These are phyloP conservation scores for Trichosporon sp. DNA, from an alignment of 1,284 basidiomycete genomes.

Conservation along the genomic window DNA sequence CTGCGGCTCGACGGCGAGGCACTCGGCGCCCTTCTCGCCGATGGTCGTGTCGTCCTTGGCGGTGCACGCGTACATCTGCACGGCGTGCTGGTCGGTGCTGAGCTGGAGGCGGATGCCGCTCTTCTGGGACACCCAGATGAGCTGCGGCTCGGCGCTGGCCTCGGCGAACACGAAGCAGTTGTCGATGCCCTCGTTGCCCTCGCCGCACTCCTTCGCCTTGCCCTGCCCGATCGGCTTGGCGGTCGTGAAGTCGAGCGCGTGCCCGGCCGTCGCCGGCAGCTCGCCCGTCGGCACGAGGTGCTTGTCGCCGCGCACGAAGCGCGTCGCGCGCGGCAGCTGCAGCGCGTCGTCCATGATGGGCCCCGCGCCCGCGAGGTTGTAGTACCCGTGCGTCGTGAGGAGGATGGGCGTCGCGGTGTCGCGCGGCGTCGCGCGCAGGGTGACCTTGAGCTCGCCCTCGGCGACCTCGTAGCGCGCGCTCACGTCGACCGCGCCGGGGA, in stretches of 20 bases:
- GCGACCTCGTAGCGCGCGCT: background rate
- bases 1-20: slow-evolving; percentile 39
- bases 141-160: slow-evolving; percentile 4
- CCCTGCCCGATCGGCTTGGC: slow-evolving; percentile 23
- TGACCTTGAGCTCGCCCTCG: background rate
- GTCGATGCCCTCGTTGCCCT: slow-evolving; percentile 31
- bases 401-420: slow-evolving; percentile 34
- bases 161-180: slow-evolving; percentile 37
- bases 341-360: slow-evolving; percentile 32
- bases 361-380: slow-evolving; percentile 29
- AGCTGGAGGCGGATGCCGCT: slow-evolving; percentile 33
- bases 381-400: slow-evolving; percentile 39
- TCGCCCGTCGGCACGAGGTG: slow-evolving; percentile 34
- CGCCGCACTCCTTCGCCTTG: slow-evolving; percentile 24
- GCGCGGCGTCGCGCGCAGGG: slow-evolving; percentile 11
- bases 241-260: slow-evolving; percentile 30
- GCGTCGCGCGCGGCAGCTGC: slow-evolving; percentile 26
- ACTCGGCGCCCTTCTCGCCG: slow-evolving; percentile 17
- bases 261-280: slow-evolving; percentile 10
- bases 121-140: slow-evolving; percentile 20
- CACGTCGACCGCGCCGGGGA: slow-evolving; percentile 23
- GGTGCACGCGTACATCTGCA: slow-evolving; percentile 32
- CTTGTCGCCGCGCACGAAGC: slow-evolving; percentile 28
- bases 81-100: slow-evolving; percentile 30
- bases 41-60: slow-evolving; percentile 17